Evolutionary conservation across 352 stramenopile genomes (phyloP).

Genomic region (Globisporangium cystogenes): DNA sequence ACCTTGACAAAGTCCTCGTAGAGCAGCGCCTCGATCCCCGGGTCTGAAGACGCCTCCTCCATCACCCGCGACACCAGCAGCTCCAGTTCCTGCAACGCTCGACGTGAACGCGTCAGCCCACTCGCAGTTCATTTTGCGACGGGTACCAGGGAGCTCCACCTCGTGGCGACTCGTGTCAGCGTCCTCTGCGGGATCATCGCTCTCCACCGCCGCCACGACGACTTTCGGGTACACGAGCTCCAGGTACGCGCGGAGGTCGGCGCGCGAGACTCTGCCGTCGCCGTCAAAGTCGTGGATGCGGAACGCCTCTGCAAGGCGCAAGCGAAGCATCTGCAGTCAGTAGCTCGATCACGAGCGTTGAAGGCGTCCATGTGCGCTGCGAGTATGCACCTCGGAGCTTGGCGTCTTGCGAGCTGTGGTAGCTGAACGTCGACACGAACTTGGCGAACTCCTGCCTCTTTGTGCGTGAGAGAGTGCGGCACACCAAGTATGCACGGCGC

Average conservation of each 20-base stretch:
- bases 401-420: slow-evolving; percentile 36
- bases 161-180: slow-evolving; percentile 5
- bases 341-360: background rate
- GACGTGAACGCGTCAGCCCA: background rate
- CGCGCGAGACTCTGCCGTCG: slow-evolving; percentile 59
- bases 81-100: slow-evolving; percentile 24
- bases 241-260: slow-evolving; percentile 47
- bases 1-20: slow-evolving; percentile 68
- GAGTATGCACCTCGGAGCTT: slow-evolving; percentile 37
- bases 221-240: slow-evolving; percentile 22
- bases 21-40: slow-evolving; percentile 34
- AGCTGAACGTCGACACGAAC: slow-evolving; percentile 55
- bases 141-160: background rate
- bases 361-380: background rate
- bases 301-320: slow-evolving; percentile 36
- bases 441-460: slow-evolving; percentile 41
- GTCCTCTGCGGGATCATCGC: slow-evolving; percentile 19
- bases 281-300: slow-evolving; percentile 67
- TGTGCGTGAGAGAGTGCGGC: too few relatives aligned
- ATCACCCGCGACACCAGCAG: slow-evolving; percentile 37
- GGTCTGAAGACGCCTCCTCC: slow-evolving; percentile 45
- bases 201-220: background rate
- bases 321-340: background rate
- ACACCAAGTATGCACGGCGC: too few relatives aligned
- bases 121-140: too few relatives aligned